Percentiles rank a stretch among this genome's conserved stretches.
Conservation (phyloP, 1,139 yeast genomes). For the Tardiomyces digboiensis region DNA sequence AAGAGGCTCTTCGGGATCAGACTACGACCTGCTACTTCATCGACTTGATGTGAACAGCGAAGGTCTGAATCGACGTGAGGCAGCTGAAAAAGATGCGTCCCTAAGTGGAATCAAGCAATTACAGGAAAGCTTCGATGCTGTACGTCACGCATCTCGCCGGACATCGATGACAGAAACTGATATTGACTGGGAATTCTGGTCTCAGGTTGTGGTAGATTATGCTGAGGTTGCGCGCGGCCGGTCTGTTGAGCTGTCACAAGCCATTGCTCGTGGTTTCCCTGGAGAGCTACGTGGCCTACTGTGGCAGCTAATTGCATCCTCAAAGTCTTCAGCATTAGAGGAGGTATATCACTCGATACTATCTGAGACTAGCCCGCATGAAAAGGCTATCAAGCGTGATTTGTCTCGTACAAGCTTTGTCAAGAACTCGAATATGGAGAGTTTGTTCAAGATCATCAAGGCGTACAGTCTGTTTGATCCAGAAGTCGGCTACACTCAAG, state of each 20-base stretch:
- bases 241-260: slow-evolving; percentile 48
- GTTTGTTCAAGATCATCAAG: slow-evolving; percentile 65
- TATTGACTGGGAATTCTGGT: slow-evolving; percentile 88
- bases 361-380: slow-evolving; percentile 51
- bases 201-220: slow-evolving; percentile 67
- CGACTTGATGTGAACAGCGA: slow-evolving; percentile 41
- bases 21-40: slow-evolving; percentile 38
- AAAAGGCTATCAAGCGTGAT: slow-evolving; percentile 72
- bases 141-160: slow-evolving; percentile 7
- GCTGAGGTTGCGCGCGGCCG: slow-evolving; percentile 51
- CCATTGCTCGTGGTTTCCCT: slow-evolving; percentile 74
- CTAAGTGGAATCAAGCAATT: slow-evolving; percentile 51
- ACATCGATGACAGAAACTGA: background rate
- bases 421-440: slow-evolving; percentile 39
- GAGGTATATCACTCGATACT: slow-evolving; percentile 52
- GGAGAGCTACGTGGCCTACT: slow-evolving; percentile 75
- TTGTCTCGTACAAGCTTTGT: slow-evolving; percentile 78
- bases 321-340: slow-evolving; percentile 65
- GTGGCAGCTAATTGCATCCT: slow-evolving; percentile 87
- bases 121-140: slow-evolving; percentile 49
- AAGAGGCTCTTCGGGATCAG: slow-evolving; percentile 28
- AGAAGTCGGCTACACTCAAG: slow-evolving; percentile 96
- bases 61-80: slow-evolving; percentile 28
- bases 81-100: slow-evolving; percentile 36
- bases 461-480: slow-evolving; percentile 82